Conservation (phyloP, 495 filamentous ascomycete genomes). For the Cudoniella acicularis region DNA sequence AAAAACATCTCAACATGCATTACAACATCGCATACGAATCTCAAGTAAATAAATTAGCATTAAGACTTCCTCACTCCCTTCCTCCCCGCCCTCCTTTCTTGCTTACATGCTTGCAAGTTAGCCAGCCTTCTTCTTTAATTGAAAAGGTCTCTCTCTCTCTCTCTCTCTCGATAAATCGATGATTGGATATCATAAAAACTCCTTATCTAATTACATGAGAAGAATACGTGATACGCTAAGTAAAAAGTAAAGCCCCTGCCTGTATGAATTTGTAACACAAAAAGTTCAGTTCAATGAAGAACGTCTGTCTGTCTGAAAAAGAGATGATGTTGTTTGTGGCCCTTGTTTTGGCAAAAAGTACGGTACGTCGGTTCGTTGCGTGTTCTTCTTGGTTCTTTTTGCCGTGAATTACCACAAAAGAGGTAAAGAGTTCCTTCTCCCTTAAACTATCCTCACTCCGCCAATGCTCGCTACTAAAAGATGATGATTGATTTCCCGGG, state of each 20-base stretch:
- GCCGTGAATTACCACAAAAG: not conserved
- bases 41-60: not conserved
- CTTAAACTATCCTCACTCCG: constrained; percentile 20
- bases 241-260: too few species aligned
- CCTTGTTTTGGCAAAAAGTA: too few species aligned
- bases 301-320: constrained; percentile 1
- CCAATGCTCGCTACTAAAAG: constrained; percentile 27
- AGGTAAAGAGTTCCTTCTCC: not conserved
- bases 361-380: constrained; percentile 1
- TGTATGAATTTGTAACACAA: constrained; percentile 23
- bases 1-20: not conserved
- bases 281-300: constrained; percentile 14
- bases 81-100: too few species aligned
- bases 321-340: not conserved
- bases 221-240: constrained; percentile 14
- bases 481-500: constrained; percentile 10
- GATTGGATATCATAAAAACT: constrained; percentile 26
- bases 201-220: constrained; percentile 30
- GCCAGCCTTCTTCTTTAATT: not conserved
- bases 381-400: constrained; percentile 9
- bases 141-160: too few species aligned
- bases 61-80: too few species aligned
- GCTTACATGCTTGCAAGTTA: too few species aligned
- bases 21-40: not conserved
- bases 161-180: too few species aligned